Evolutionary conservation across 2,329 filamentous ascomycete genomes (phyloP), one percentile per base, ranked within the genome.

Genomic region (Penicillium sp.): DNA sequence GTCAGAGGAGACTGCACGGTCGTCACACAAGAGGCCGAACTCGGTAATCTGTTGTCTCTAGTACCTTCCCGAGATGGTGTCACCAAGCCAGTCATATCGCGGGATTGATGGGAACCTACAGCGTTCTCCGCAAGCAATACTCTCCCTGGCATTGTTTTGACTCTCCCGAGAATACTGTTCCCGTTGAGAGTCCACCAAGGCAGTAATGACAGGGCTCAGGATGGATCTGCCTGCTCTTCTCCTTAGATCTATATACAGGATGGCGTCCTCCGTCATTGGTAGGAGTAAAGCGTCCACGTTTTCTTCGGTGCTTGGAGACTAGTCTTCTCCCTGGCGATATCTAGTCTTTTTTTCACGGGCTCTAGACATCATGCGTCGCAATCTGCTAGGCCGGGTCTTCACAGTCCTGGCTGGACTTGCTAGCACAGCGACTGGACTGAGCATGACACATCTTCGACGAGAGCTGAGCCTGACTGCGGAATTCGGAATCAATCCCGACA

Each of bases 391-490:
- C 26, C 44, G 18, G n/a, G 29, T 44, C 18, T 7, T 43, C 42
- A 28, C 39, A 1, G 12, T 37, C 29, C 43, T 57, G 12, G 47
- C 47, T 8, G 50, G 41, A 42, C 35, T 55, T 29, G 50, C 54
- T 3, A 32, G 51, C 9, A 46, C 43, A 37, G 39, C 47, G 18
- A 33, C 39, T 3, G 43, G 26, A 4, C 46, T 51, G 46, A 45
- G 46, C 1, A 9, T 42, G 27, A 45, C 47, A 1, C n/a, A n/a
- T 13, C 48, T 52, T 24, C 50, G 38, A 12, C 53, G 50, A 4
- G 51, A 60, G 9, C 9, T 60, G 9, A 51, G 44, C 27, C 47
- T 60, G 29, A 46, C 55, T 9, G 53, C 56, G n/a, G 44, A 57
- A 36, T 32, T 56, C 37, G 57, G 56, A 0, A 39, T 59, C 3